Conservation (phyloP, 2,329 filamentous ascomycete species). For the Lachnellula arida region DNA sequence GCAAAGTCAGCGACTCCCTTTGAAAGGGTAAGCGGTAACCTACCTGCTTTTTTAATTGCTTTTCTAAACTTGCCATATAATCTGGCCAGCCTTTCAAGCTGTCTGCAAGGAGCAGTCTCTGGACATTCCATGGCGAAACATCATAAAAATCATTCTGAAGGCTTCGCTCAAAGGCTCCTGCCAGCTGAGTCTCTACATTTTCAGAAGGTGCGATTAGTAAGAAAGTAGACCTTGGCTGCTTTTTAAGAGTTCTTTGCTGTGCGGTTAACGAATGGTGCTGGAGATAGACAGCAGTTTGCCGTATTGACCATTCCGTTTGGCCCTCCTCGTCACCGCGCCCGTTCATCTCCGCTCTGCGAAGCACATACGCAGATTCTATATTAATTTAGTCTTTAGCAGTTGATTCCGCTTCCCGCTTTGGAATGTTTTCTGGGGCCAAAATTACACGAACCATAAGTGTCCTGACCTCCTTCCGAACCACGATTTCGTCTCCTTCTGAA, state of each 20-base stretch:
- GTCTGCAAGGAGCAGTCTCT: constrained; percentile 16
- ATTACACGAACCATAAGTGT: not conserved
- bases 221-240: constrained; percentile 3
- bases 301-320: constrained; percentile 33
- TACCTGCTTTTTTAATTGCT: constrained; percentile 9
- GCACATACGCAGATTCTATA: constrained; percentile 16
- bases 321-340: constrained; percentile 3
- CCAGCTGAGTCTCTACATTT: constrained; percentile 4
- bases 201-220: constrained; percentile 15
- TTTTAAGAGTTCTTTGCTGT: not conserved
- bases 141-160: no score
- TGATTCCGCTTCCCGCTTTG: not conserved
- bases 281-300: constrained; percentile 37
- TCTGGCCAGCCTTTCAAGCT: constrained; percentile 16
- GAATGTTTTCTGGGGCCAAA: not conserved
- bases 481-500: not conserved
- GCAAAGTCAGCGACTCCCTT: not conserved
- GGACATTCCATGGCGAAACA: constrained; percentile 13
- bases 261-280: not conserved
- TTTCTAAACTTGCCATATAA: constrained; percentile 20
- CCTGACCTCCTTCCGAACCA: not conserved
- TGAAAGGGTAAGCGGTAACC: not conserved
- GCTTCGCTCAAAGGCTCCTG: not conserved
- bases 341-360: constrained; percentile 19
- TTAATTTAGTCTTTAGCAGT: not conserved